A percentile compares a stretch with the other conserved stretches of the same genome.
phyloP scores from a whole-genome alignment of 2,329 filamentous ascomycete genomes.

The Nakataea oryzae region DNA sequence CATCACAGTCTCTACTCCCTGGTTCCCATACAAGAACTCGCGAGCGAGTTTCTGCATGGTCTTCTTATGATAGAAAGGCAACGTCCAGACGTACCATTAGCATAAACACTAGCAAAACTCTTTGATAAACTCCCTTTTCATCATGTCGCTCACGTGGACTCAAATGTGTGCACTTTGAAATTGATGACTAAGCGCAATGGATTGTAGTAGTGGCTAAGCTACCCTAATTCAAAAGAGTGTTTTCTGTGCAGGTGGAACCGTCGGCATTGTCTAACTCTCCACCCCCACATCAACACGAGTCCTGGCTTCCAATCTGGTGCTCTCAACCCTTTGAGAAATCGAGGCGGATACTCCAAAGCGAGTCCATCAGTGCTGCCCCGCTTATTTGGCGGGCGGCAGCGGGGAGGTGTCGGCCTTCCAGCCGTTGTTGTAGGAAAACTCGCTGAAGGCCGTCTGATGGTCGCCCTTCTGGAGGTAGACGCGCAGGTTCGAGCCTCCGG shows the following conservation, averaged over 20 bases:
- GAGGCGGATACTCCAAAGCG: no score
- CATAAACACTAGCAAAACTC: not conserved
- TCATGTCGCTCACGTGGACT: not conserved
- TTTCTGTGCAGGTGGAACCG: no score
- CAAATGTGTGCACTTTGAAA: no score
- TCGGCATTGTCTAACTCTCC: not conserved
- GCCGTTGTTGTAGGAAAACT: conserved; percentile 5
- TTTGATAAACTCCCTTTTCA: not conserved
- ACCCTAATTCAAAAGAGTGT: not conserved
- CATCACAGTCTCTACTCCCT: no score
- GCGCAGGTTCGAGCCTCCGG: not conserved
- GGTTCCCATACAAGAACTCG: not conserved
- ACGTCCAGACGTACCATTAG: not conserved
- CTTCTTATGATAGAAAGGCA: not conserved
- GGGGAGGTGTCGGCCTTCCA: conserved; percentile 1
- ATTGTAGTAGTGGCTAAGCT: no score
- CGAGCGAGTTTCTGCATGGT: not conserved
- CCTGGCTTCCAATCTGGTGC: not conserved
- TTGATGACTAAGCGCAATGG: no score
- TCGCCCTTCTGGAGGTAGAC: conserved; percentile 9
- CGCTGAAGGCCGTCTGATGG: conserved; percentile 5
- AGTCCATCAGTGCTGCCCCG: no score
- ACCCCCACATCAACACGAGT: not conserved
- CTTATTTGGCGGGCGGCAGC: conserved; percentile 2
- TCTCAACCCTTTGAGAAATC: no score